Conservation (phyloP, 306 rosid genomes). For the Canavalia gladiata region DNA sequence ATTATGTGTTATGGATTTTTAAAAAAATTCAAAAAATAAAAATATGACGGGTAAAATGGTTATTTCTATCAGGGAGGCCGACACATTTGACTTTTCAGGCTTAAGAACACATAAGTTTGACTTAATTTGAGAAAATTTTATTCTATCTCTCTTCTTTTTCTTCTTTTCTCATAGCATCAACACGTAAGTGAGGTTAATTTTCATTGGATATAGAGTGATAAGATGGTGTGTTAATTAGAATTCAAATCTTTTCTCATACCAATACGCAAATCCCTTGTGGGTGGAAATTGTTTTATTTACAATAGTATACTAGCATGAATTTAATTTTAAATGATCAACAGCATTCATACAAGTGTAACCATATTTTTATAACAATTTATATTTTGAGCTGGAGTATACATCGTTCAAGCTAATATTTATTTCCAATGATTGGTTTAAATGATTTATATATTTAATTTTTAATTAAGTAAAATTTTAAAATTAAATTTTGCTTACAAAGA, state of each 20-base stretch:
- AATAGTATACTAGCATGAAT: not conserved
- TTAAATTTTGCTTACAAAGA: no score
- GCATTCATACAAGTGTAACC: not conserved
- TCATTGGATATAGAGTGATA: not conserved
- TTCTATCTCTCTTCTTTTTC: not conserved
- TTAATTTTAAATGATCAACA: not conserved
- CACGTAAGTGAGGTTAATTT: not conserved
- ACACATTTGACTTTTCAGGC: conserved; percentile 34
- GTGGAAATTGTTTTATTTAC: not conserved
- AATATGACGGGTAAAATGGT: not conserved
- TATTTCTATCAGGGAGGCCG: not conserved
- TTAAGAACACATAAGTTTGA: not conserved
- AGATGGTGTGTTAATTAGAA: not conserved
- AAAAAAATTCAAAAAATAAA: no score
- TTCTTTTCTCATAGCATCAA: not conserved
- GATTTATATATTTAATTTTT: no score
- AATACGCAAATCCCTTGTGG: not conserved
- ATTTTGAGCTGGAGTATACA: not conserved
- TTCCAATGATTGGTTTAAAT: no score
- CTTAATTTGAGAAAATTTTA: not conserved
- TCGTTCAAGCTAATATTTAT: not conserved
- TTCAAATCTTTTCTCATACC: not conserved
- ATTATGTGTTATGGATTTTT: not conserved
- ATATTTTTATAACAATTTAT: not conserved
- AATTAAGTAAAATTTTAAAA: no score